A percentile compares a stretch with the other conserved stretches of the same genome.
phyloP scores from a whole-genome alignment of 2,329 filamentous ascomycete species.

The Colletotrichum melonis region DNA sequence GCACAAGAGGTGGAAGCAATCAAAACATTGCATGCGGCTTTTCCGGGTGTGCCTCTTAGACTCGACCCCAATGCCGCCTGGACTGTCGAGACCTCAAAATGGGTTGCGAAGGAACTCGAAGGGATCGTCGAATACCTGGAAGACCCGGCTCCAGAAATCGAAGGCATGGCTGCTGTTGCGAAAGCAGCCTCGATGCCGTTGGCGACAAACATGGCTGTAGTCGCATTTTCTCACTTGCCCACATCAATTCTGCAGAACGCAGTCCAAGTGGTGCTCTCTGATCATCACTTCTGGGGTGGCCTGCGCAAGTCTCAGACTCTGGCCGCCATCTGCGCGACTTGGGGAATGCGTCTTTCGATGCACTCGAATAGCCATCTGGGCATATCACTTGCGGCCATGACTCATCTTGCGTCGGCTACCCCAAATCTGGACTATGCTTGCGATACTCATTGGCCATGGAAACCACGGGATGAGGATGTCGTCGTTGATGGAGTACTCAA shows the following conservation, averaged over 20 bases:
- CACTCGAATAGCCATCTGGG: constrained; percentile 57
- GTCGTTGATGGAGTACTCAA: constrained; percentile 49
- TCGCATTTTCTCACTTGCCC: constrained; percentile 52
- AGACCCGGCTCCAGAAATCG: constrained; percentile 52
- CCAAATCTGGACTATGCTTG: constrained; percentile 55
- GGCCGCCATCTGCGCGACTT: constrained; percentile 51
- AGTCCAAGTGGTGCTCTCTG: constrained; percentile 53
- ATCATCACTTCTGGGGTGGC: constrained; percentile 57
- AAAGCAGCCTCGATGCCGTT: constrained; percentile 53
- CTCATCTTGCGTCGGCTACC: constrained; percentile 53
- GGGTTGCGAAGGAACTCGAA: constrained; percentile 50
- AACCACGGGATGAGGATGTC: constrained; percentile 54
- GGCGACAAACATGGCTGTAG: constrained; percentile 56
- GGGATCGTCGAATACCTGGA: constrained; percentile 53
- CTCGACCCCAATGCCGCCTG: constrained; percentile 53
- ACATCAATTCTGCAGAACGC: constrained; percentile 50
- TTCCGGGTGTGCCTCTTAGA: constrained; percentile 49
- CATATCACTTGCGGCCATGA: constrained; percentile 56
- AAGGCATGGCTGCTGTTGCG: constrained; percentile 56
- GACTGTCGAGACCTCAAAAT: constrained; percentile 51
- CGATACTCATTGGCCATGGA: constrained; percentile 58
- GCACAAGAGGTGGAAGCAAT: constrained; percentile 52
- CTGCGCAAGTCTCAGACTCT: constrained; percentile 52
- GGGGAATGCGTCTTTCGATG: constrained; percentile 54
- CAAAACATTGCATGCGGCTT: constrained; percentile 49